Base-by-base conservation (phyloP, 2,329 filamentous ascomycete species). In the Emmonsiellopsis sp. region DNA sequence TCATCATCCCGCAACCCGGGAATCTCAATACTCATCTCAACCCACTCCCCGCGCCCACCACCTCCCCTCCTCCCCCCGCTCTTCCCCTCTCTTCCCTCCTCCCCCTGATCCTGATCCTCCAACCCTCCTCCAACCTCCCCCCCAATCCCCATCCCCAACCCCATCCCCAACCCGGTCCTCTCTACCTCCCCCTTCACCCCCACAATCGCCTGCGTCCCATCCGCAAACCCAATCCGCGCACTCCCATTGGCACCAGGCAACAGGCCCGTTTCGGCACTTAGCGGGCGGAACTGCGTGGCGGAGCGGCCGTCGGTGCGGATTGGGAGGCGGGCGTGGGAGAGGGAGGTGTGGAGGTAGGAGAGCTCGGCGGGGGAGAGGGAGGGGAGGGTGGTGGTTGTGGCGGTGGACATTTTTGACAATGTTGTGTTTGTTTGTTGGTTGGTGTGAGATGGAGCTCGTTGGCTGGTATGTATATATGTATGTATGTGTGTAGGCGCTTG, bases 171-270 rank as follows among this genome's bases (percentile, higher is more conserved):
- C 56, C 62, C 60, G 34, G 85, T 89, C 74, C 81, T 85, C 69
- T 95, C 90, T 3, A 97, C 88, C 72, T 97, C 92, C 0, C 88
- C 90, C 73, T 97, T 98, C 56, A 96, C 85, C 45, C 93, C 93
- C 5, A 96, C 93, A 56, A 98, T 86, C 6, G 93, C 93, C 71
- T 98, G 93, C 1, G 90, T 95, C 49, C 93, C 93, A 68, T 98
- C 93, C 3, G 90, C 84, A 67, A 97, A 94, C 60, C 92, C 95
- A 46, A 98, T 86, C 36, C 94, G 83, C 55, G 93, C 92, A 70
- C 88, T 94, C 56, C 93, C 93, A 65, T 97, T 95, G 13, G 92
- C 86, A 46, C 85, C 84, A 0, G 93, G 91, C 0, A 98, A 79
- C 53, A 97, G 88, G 54, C 88, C 87, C 52, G 87, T 90, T 74